These are phyloP conservation scores for Cercospora zeina DNA, from an alignment of 2,329 filamentous ascomycete species.

Conservation along the genomic window DNA sequence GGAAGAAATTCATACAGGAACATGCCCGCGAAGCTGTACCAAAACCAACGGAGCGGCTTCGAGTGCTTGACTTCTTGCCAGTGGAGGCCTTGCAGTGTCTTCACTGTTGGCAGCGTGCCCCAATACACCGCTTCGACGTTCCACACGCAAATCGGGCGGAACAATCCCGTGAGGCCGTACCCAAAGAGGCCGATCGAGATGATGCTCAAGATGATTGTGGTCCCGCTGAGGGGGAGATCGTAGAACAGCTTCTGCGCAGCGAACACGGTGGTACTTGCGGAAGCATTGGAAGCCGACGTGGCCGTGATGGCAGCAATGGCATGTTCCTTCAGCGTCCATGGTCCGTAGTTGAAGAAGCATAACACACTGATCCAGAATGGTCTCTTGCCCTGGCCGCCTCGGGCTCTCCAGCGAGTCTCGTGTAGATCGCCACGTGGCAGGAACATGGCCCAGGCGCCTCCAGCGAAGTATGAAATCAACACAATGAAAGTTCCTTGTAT, in stretches of 20 bases:
- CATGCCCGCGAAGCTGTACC: constrained; percentile 51
- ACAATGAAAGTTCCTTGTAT: constrained; percentile 59
- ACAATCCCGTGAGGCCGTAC: constrained; percentile 55
- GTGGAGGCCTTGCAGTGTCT: constrained; percentile 57
- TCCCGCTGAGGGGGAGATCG: constrained; percentile 48
- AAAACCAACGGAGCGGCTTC: constrained; percentile 55
- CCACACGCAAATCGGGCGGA: constrained; percentile 58
- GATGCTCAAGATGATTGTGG: constrained; percentile 52
- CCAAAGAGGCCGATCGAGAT: constrained; percentile 59
- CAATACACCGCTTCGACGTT: constrained; percentile 60
- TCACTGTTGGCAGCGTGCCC: constrained; percentile 55
- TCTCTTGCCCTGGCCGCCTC: constrained; percentile 44
- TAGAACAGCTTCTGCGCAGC: constrained; percentile 54
- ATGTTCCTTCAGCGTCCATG: constrained; percentile 60
- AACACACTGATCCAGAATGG: constrained; percentile 47
- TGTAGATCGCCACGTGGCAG: constrained; percentile 56
- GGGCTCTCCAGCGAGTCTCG: constrained; percentile 51
- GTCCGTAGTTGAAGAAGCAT: constrained; percentile 54
- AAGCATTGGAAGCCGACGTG: constrained; percentile 44
- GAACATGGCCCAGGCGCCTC: constrained; percentile 51
- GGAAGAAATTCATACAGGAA: constrained; percentile 56
- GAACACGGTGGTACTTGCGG: constrained; percentile 40
- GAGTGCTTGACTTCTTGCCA: constrained; percentile 55
- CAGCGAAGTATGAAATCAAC: constrained; percentile 58
- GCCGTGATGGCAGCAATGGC: constrained; percentile 31